Conservation (phyloP, 306 rosid genomes). For the Cucumis cinereus region DNA sequence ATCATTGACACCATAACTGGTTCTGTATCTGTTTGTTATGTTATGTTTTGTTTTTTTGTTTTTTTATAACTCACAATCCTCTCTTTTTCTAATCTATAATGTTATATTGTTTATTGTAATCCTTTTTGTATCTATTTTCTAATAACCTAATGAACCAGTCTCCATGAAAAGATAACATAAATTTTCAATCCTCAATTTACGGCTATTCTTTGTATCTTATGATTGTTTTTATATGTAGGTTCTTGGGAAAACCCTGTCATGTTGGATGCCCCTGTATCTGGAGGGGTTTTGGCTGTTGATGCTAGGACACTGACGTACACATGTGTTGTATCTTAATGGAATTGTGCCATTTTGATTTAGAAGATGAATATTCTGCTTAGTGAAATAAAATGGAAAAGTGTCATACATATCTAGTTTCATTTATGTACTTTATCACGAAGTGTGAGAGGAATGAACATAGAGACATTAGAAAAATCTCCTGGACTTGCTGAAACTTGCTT, state of each 20-base stretch:
- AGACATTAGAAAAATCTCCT: neutral
- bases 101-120: neutral
- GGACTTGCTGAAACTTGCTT: neutral
- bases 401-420: neutral
- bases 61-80: neutral
- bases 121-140: neutral
- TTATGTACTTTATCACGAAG: neutral
- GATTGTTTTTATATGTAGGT: conserved; percentile 26
- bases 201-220: neutral
- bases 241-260: conserved; percentile 38
- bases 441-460: neutral
- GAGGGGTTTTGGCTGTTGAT: conserved; percentile 91
- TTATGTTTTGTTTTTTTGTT: too few relatives aligned
- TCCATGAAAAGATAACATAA: neutral
- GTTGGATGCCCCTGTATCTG: conserved; percentile 98
- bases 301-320: conserved; percentile 76
- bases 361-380: neutral
- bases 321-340: neutral
- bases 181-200: neutral
- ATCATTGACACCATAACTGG: neutral
- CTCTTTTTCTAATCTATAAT: neutral
- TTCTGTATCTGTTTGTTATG: neutral
- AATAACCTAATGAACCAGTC: neutral
- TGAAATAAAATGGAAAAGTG: neutral
- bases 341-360: neutral